Percentiles rank a stretch among this genome's conserved stretches.
These are phyloP conservation scores for Penicillium paneum DNA, from an alignment of 2,329 filamentous ascomycete species.

Conservation along the genomic window DNA sequence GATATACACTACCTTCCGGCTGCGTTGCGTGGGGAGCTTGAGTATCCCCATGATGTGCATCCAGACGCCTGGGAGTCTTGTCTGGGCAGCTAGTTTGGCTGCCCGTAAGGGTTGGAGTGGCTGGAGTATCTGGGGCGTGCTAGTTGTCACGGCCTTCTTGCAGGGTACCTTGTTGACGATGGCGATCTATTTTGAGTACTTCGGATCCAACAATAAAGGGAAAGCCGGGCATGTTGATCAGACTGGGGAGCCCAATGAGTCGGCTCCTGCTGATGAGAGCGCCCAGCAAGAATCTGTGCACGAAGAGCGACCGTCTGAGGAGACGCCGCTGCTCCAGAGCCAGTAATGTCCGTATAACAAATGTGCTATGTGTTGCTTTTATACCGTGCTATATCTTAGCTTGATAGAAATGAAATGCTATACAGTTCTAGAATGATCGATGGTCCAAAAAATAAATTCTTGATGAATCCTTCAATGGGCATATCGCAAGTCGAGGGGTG, in stretches of 20 bases:
- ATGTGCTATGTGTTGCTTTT: neutral
- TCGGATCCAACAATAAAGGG: constrained; percentile 46
- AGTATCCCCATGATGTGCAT: constrained; percentile 99
- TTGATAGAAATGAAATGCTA: neutral
- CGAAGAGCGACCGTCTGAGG: constrained; percentile 29
- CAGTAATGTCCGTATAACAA: constrained; percentile 14
- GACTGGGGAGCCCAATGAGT: constrained; percentile 13
- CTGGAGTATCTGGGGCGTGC: constrained; percentile 96
- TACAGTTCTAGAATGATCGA: constrained; percentile 5
- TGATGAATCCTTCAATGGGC: neutral
- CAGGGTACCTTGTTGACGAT: constrained; percentile 78
- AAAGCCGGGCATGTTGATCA: constrained; percentile 22
- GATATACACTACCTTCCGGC: constrained; percentile 82
- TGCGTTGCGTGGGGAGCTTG: constrained; percentile 84
- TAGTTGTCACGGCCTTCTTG: constrained; percentile 78
- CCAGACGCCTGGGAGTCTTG: constrained; percentile 85
- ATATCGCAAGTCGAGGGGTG: neutral
- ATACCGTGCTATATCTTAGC: neutral
- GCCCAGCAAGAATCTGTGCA: constrained; percentile 13
- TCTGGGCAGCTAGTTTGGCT: constrained; percentile 83
- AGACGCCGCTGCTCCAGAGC: constrained; percentile 35
- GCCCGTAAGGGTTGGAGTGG: constrained; percentile 73
- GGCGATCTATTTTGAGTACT: constrained; percentile 68
- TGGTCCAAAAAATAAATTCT: constrained; percentile 6
- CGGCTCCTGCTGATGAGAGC: constrained; percentile 6